A percentile compares a stretch with the other conserved stretches of the same genome.
Conservation (phyloP, 345 rosid genomes). For the Euphorbia pulcherrima region DNA sequence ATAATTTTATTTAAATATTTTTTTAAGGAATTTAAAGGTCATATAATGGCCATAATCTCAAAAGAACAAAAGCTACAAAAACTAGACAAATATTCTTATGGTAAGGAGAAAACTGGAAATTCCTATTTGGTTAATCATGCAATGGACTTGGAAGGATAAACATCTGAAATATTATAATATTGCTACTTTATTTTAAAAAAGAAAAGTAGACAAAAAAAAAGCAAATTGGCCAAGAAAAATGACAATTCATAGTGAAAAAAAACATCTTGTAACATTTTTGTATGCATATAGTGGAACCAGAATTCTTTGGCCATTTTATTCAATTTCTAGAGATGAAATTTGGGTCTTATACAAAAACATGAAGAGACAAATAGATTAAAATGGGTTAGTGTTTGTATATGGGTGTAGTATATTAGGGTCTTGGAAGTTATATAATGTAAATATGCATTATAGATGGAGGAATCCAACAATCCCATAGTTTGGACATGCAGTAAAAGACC, state of each 20-base stretch:
- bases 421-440: not conserved
- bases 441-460: slow-evolving; percentile 27
- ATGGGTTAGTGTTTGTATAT: not conserved
- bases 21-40: not conserved
- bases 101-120: slow-evolving; percentile 32
- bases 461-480: slow-evolving; percentile 43
- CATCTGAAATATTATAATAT: not conserved
- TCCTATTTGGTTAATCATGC: slow-evolving; percentile 23
- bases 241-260: slow-evolving; percentile 9
- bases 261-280: slow-evolving; percentile 9
- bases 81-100: slow-evolving; percentile 25
- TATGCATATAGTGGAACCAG: slow-evolving; percentile 12
- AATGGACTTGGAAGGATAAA: slow-evolving; percentile 8
- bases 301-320: slow-evolving; percentile 14
- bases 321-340: slow-evolving; percentile 17
- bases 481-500: too few species aligned
- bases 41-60: slow-evolving; percentile 24
- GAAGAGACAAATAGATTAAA: slow-evolving; percentile 3
- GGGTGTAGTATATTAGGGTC: not conserved
- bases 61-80: slow-evolving; percentile 27
- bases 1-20: not conserved
- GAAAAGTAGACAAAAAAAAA: not conserved
- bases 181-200: not conserved
- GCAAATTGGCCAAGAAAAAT: not conserved
- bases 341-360: not conserved